Base-by-base conservation (phyloP, 2,329 filamentous ascomycete genomes). In the Penicillium aurantiogriseum region DNA sequence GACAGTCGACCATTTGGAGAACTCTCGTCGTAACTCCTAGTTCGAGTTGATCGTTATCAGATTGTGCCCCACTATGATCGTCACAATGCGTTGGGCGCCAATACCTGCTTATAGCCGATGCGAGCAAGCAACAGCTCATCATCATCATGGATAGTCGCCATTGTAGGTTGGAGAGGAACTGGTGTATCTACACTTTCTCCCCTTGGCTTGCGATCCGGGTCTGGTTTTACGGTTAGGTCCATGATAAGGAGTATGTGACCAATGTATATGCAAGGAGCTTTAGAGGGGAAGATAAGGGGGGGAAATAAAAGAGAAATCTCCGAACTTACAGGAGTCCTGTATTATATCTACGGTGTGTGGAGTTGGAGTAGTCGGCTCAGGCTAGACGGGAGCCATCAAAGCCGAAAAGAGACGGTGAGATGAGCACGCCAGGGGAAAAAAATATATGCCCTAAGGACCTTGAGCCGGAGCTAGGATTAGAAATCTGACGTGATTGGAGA, bases 1-100 rank as follows among this genome's bases (percentile, higher is more conserved):
- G 4, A 87, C 76, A 3, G 85, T 87, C 4, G 84, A 87, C 84
- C 84, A 87, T 79, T 83, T 85, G 38, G 82, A 86, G 67, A 88
- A 88, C 63, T 88, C 83, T 53, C 85, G 79, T 63, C 78, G 78
- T 27, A 88, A 68, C 69, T 87, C 84, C 85, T 87, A 57, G 21
- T 27, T 19, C 7, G 10, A 25, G 25, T 40, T 31, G 44, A 64
- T 29, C 9, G 35, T 40, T 52, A 45, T 57, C 54, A 57, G 49
- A 57, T 53, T 39, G 21, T 52, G 49, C 54, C 54, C 49, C 54
- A 29, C 49, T 53, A 46, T 47, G 31, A 48, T 39, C 33, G 25
- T 58, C 55, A 57, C 36, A 23, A 35, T 17, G n/a, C 33, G 35
- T 46, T 47, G 29, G n/a, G 54, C 36, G 43, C n/a, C 57, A 73